These are phyloP conservation scores for Alloteropsis semialata DNA, from an alignment of 176 grass and related monocot genomes.

Conservation along the genomic window DNA sequence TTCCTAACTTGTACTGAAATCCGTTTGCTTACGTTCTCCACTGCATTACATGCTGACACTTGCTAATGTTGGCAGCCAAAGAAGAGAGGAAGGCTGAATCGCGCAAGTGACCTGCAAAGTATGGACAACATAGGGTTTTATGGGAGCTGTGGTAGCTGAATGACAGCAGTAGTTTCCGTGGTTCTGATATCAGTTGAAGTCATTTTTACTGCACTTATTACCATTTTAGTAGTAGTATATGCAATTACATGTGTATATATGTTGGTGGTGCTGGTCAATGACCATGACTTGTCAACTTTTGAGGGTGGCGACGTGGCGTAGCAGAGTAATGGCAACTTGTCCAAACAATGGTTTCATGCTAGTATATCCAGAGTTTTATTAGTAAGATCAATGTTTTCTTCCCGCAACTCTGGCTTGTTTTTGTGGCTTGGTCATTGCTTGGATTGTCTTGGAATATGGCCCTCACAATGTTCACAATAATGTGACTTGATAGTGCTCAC, in stretches of 20 bases:
- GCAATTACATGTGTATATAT: not conserved
- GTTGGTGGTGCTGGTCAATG: not conserved
- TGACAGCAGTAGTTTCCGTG: not conserved
- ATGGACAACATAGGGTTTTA: not conserved
- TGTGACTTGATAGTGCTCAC: not conserved
- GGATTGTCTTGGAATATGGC: not conserved
- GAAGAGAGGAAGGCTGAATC: constrained; percentile 65
- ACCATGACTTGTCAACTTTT: not conserved
- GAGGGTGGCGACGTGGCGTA: not conserved
- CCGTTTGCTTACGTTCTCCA: not conserved
- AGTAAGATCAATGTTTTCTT: not conserved
- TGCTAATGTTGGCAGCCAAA: constrained; percentile 53
- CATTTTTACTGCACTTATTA: not conserved
- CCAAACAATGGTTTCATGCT: not conserved
- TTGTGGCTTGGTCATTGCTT: not conserved
- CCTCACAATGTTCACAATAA: not conserved
- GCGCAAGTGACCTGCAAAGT: constrained; percentile 40
- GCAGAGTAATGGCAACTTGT: not conserved
- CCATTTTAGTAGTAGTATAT: not conserved
- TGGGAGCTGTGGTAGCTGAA: not conserved
- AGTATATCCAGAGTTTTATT: too few relatives aligned
- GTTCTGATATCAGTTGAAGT: not conserved
- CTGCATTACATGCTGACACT: not conserved
- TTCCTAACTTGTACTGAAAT: not conserved
- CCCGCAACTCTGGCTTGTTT: not conserved